Evolutionary conservation across 805 yeast genomes (phyloP).

Genomic region (Yarrowia sp.): DNA sequence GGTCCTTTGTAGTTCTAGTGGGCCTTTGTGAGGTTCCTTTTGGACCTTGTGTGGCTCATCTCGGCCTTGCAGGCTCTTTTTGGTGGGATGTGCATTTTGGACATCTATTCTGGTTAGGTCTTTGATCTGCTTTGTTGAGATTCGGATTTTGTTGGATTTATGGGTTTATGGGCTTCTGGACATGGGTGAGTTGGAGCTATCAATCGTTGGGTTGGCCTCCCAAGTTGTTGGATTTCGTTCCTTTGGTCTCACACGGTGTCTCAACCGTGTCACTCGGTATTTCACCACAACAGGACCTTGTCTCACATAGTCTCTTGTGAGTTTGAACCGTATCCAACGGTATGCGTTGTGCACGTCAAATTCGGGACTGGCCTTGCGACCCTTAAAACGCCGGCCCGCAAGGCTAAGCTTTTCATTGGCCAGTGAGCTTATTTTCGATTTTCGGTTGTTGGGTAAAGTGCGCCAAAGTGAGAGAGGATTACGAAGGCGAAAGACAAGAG

Average conservation of each 20-base stretch:
- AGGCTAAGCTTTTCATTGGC: constrained; percentile 10
- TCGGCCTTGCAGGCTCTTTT: too few species aligned
- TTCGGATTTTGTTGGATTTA: neutral
- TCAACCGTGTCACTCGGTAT: neutral
- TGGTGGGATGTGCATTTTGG: too few species aligned
- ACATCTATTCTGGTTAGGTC: neutral
- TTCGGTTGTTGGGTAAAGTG: constrained; percentile 2
- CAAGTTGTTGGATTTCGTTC: neutral
- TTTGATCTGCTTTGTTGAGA: neutral
- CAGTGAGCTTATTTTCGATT: constrained; percentile 12
- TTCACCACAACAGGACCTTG: neutral
- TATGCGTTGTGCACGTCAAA: constrained; percentile 5
- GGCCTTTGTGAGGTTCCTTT: neutral
- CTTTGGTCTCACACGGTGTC: neutral
- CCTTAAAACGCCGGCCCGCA: constrained; percentile 11
- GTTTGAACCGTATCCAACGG: constrained; percentile 30
- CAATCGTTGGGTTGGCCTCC: neutral
- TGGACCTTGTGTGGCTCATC: neutral
- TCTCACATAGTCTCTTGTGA: neutral
- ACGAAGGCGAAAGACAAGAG: neutral
- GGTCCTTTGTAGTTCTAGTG: too few species aligned
- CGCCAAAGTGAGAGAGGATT: neutral
- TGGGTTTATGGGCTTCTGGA: neutral
- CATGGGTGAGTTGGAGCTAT: neutral
- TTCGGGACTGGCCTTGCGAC: neutral